Evolutionary conservation across 257 asterid species (phyloP).

Genomic region (Nicotiana paniculata): DNA sequence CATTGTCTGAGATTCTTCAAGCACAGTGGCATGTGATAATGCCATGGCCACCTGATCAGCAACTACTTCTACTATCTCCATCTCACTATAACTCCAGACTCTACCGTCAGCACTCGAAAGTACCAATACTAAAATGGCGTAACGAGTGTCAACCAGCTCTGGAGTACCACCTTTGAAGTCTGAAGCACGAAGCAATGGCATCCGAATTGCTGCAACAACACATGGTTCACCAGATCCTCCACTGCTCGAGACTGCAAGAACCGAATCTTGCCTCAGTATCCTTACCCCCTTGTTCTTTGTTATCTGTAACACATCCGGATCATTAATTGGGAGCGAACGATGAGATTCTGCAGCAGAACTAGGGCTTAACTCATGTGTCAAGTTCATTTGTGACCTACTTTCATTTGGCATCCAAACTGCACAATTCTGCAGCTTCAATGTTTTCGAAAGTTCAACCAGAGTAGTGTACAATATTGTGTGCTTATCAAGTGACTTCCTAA

Average conservation of each 20-base stretch:
- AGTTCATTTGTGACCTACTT: constrained; percentile 30
- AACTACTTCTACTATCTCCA: constrained; percentile 47
- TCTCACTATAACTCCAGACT: constrained; percentile 29
- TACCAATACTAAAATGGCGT: constrained; percentile 37
- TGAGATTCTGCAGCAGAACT: constrained; percentile 17
- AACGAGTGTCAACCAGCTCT: constrained; percentile 26
- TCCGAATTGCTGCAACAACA: constrained; percentile 35
- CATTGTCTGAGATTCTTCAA: constrained; percentile 40
- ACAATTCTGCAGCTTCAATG: constrained; percentile 42
- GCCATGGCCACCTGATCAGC: constrained; percentile 54
- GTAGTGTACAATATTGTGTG: constrained; percentile 38
- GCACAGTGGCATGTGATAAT: constrained; percentile 41
- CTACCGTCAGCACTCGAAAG: constrained; percentile 21
- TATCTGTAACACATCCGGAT: constrained; percentile 33
- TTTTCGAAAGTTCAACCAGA: constrained; percentile 37
- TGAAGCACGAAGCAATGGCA: constrained; percentile 35
- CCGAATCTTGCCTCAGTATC: constrained; percentile 28
- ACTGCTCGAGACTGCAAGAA: constrained; percentile 32
- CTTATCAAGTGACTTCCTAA: constrained; percentile 41
- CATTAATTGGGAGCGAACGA: constrained; percentile 26
- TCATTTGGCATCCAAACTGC: constrained; percentile 48
- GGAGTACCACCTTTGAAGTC: constrained; percentile 49
- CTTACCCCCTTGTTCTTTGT: constrained; percentile 33
- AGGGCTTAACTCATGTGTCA: constrained; percentile 36
- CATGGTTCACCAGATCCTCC: constrained; percentile 29